Conservation (phyloP, 176 grass and related monocot genomes). For the Canna indica region DNA sequence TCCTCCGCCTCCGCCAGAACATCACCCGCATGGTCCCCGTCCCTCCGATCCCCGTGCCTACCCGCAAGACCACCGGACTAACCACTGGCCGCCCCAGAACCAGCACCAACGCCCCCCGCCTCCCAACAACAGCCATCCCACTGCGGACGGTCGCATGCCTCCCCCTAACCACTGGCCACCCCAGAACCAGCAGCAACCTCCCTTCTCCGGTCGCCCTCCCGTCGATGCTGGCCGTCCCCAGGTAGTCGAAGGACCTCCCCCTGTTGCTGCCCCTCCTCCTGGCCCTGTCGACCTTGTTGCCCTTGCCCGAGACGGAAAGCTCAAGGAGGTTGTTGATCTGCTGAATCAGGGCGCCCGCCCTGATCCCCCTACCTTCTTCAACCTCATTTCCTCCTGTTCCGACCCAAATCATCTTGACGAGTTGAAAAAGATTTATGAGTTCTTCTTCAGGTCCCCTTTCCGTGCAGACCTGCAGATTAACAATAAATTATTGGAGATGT, state of each 20-base stretch:
- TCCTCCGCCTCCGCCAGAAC: not conserved
- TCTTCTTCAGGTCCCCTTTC: conserved; percentile 13
- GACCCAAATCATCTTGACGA: conserved; percentile 11
- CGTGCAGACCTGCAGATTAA: conserved; percentile 11
- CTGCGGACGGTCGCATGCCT: not conserved
- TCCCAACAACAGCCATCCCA: not conserved
- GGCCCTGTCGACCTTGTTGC: not conserved
- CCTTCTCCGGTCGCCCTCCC: not conserved
- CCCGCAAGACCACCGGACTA: not conserved
- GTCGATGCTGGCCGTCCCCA: not conserved
- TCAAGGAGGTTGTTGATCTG: conserved; percentile 3
- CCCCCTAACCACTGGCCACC: no score
- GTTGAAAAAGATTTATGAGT: conserved; percentile 15
- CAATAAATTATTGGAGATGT: conserved; percentile 8
- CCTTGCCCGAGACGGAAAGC: conserved; percentile 5
- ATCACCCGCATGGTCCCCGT: not conserved
- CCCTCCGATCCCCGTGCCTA: not conserved
- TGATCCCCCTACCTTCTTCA: conserved; percentile 8
- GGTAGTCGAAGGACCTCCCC: not conserved
- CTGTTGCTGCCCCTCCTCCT: not conserved
- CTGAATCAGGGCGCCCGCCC: conserved; percentile 4
- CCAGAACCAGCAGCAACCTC: no score
- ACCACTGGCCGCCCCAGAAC: not conserved
- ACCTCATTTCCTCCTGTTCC: not conserved
- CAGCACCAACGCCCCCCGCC: not conserved